A percentile compares a stretch with the other conserved stretches of the same genome.
Evolutionary conservation across 108 stramenopile species (phyloP).

Genomic region (Cyclotella kingstonii): DNA sequence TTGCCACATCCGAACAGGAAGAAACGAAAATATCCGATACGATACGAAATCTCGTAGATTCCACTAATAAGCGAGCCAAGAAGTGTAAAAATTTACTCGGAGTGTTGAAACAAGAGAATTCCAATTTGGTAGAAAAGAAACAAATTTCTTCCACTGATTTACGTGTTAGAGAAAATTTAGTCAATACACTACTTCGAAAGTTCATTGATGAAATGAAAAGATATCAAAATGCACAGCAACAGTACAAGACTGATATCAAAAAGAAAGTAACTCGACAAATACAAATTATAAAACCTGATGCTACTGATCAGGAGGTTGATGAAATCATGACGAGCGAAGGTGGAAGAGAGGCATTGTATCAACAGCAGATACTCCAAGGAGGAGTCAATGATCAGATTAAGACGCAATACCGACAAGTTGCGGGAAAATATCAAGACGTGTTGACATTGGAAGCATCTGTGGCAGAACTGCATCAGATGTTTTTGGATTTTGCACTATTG

Average conservation of each 20-base stretch:
- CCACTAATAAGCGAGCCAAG: conserved; percentile 83
- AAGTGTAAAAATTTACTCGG: conserved; percentile 75
- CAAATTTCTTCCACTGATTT: conserved; percentile 61
- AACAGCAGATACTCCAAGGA: conserved; percentile 82
- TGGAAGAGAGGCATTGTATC: conserved; percentile 79
- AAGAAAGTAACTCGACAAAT: conserved; percentile 94
- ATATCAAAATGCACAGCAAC: conserved; percentile 94
- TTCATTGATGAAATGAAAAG: conserved; percentile 98
- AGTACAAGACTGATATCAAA: conserved; percentile 96
- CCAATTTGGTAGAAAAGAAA: conserved; percentile 62
- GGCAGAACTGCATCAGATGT: conserved; percentile 99
- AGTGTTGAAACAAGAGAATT: conserved; percentile 79
- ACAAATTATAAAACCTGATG: conserved; percentile 94
- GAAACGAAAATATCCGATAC: conserved; percentile 67
- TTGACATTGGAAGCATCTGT: conserved; percentile 93
- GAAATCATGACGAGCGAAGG: conserved; percentile 91
- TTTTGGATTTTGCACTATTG: conserved; percentile 97
- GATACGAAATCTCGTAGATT: conserved; percentile 63
- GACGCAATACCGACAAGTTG: conserved; percentile 85
- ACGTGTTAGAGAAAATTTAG: conserved; percentile 88
- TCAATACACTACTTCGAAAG: conserved; percentile 92
- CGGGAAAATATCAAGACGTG: conserved; percentile 98
- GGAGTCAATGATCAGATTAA: conserved; percentile 91
- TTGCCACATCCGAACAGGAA: conserved; percentile 75
- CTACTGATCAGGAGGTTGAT: conserved; percentile 96